Conservation (phyloP, 2,329 filamentous ascomycete species). For the Alternaria tenuissima region DNA sequence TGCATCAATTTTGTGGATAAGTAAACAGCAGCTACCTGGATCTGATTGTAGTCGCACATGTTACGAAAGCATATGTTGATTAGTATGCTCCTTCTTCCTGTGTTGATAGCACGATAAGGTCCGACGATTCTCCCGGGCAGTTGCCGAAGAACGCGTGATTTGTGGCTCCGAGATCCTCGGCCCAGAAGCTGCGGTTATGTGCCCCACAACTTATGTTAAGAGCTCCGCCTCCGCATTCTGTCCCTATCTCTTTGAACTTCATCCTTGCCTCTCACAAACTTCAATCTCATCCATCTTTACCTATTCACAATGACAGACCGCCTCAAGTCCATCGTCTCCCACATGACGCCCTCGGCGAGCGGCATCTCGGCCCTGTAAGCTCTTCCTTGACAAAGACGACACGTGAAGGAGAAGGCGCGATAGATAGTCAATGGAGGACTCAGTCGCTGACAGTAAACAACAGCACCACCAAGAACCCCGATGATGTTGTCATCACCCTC, state of each 20-base stretch:
- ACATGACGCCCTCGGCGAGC: slow-evolving; percentile 77
- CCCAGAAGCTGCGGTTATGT: slow-evolving; percentile 6
- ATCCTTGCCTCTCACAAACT: slow-evolving; percentile 1
- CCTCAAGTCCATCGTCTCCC: slow-evolving; percentile 85
- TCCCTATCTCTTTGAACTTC: slow-evolving; percentile 2
- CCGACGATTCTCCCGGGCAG: slow-evolving; percentile 1
- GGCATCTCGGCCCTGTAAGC: slow-evolving; percentile 80
- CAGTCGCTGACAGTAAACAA: slow-evolving; percentile 14
- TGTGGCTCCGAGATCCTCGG: slow-evolving; percentile 20
- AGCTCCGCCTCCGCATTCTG: slow-evolving; percentile 26
- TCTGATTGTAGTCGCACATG: neutral
- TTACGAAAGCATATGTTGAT: neutral
- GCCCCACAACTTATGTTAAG: slow-evolving; percentile 29
- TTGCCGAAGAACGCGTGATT: slow-evolving; percentile 17
- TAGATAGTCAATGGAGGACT: neutral
- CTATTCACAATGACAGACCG: slow-evolving; percentile 68
- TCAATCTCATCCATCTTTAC: slow-evolving; percentile 1
- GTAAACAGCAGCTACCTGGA: neutral
- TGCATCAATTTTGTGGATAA: neutral
- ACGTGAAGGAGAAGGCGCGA: neutral
- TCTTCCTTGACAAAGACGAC: slow-evolving; percentile 12
- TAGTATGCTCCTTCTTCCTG: neutral
- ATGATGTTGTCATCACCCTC: slow-evolving; percentile 96
- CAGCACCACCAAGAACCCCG: slow-evolving; percentile 90
- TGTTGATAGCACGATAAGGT: neutral